phyloP scores from a whole-genome alignment of 805 yeast species.

The Wickerhamiella occidentalis region DNA sequence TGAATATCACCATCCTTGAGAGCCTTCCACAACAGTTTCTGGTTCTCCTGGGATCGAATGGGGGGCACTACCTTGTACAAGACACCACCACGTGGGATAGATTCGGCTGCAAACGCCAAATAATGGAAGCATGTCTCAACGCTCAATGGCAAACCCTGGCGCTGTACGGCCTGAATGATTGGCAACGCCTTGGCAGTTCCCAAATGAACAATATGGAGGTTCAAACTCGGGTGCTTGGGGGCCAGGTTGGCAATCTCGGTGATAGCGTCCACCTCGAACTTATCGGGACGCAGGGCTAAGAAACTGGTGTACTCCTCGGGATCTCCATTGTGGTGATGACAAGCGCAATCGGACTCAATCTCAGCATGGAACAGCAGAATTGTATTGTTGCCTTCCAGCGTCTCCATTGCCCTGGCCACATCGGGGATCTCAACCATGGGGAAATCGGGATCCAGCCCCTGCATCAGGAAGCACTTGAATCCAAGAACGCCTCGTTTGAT shows the following conservation, averaged over 20 bases:
- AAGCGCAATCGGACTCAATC: constrained; percentile 41
- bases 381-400: constrained; percentile 51
- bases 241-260: constrained; percentile 56
- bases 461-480: constrained; percentile 84
- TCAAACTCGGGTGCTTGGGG: constrained; percentile 29
- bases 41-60: constrained; percentile 62
- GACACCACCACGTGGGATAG: constrained; percentile 64
- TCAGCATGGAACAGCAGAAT: constrained; percentile 90
- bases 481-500: constrained; percentile 84
- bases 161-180: constrained; percentile 50
- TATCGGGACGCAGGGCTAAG: constrained; percentile 77
- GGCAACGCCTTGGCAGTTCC: constrained; percentile 81
- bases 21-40: constrained; percentile 68
- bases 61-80: constrained; percentile 95
- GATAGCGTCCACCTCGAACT: constrained; percentile 77
- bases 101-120: constrained; percentile 63
- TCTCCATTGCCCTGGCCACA: constrained; percentile 53
- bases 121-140: constrained; percentile 96
- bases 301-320: constrained; percentile 60
- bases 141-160: constrained; percentile 35
- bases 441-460: constrained; percentile 93
- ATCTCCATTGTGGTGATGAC: constrained; percentile 27
- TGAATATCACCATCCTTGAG: constrained; percentile 51
- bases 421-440: constrained; percentile 63
- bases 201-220: constrained; percentile 77